A percentile compares a stretch with the other conserved stretches of the same genome.
Evolutionary conservation across 148 eudicot genomes (phyloP).

Genomic region (Persicaria tinctoria): DNA sequence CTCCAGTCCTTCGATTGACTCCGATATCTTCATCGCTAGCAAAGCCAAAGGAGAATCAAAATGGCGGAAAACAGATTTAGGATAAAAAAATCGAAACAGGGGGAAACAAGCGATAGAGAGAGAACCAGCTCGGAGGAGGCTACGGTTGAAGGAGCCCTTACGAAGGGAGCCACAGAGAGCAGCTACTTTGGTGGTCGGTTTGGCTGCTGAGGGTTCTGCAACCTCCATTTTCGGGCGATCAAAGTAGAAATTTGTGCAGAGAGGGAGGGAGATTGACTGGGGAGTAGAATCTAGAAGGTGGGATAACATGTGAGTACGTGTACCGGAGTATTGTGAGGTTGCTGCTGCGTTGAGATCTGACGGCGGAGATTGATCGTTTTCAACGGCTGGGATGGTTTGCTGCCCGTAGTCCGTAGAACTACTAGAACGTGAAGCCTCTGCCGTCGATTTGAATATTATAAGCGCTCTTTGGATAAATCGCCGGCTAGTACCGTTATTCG

Average conservation of each 20-base stretch:
- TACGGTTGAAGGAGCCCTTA: constrained; percentile 62
- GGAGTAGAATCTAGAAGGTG: constrained; percentile 32
- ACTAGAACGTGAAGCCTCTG: background rate
- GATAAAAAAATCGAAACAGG: background rate
- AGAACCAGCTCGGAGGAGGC: constrained; percentile 70
- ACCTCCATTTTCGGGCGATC: constrained; percentile 34
- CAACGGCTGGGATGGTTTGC: background rate
- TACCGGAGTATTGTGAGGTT: background rate
- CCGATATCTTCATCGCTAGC: constrained; percentile 47
- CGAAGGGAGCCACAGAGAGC: constrained; percentile 86
- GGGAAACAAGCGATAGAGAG: background rate
- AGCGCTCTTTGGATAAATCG: no score
- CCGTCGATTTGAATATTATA: background rate
- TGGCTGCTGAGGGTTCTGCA: constrained; percentile 16
- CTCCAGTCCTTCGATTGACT: constrained; percentile 42
- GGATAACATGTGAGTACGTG: background rate
- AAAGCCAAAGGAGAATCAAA: constrained; percentile 3
- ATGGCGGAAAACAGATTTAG: background rate
- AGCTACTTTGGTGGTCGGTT: constrained; percentile 52
- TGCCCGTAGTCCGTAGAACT: background rate
- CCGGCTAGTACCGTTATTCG: no score
- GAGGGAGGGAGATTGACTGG: constrained; percentile 1
- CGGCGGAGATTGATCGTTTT: background rate
- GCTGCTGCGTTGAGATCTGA: background rate
- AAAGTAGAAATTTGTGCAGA: constrained; percentile 45